Evolutionary conservation across 768 basidiomycete species (phyloP).

Genomic region (Rhizopogon salebrosus): DNA sequence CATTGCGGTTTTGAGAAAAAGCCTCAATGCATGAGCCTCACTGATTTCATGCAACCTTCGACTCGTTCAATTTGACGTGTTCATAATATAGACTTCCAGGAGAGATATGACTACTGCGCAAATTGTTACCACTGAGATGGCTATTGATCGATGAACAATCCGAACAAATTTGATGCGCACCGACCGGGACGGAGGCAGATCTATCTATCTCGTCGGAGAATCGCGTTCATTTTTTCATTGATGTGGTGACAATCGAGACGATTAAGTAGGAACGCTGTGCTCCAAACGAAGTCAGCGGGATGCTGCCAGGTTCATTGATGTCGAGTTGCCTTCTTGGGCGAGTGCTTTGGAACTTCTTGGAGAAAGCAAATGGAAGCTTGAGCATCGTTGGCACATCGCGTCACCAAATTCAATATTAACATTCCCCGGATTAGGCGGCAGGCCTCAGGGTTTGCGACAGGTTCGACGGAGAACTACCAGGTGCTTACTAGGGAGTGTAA

Average conservation of each 20-base stretch:
- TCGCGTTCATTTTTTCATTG: conserved; percentile 15
- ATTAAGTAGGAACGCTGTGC: conserved; percentile 13
- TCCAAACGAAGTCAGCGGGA: conserved; percentile 17
- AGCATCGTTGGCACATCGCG: conserved; percentile 1
- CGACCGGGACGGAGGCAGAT: conserved; percentile 18
- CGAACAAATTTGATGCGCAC: conserved; percentile 13
- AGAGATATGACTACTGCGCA: neutral
- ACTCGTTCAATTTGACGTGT: neutral
- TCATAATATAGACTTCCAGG: neutral
- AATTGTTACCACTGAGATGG: neutral
- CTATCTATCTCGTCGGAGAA: conserved; percentile 13
- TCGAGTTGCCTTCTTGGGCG: conserved; percentile 8
- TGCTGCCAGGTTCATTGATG: conserved; percentile 3
- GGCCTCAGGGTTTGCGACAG: conserved; percentile 7
- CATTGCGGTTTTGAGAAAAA: neutral
- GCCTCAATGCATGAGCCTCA: too few species aligned
- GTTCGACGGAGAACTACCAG: conserved; percentile 12
- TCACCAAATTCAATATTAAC: conserved; percentile 20
- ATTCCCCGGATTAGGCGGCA: conserved; percentile 12
- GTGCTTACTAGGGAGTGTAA: neutral
- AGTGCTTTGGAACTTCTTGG: conserved; percentile 17
- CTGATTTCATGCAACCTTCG: neutral
- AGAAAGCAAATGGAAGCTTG: conserved; percentile 24
- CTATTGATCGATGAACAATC: neutral
- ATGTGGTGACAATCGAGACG: conserved; percentile 3